phyloP scores from a whole-genome alignment of 169 alveolate genomes.

The Blepharisma undulans region DNA sequence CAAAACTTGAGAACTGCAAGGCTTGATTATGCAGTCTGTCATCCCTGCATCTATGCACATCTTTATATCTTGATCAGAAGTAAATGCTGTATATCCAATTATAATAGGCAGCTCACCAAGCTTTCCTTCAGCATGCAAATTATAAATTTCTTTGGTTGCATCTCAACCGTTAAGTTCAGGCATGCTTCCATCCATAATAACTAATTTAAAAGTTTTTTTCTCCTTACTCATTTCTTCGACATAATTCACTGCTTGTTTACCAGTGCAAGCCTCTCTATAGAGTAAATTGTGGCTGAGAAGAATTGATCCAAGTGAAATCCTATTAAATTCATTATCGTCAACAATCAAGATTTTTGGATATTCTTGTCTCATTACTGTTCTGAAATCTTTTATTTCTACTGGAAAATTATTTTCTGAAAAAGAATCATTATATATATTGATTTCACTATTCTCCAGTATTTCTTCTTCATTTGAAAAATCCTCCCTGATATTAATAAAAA shows the following conservation, averaged over 20 bases:
- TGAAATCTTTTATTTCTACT: background rate
- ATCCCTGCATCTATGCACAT: slow-evolving; percentile 17
- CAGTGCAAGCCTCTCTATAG: background rate
- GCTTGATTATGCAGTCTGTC: background rate
- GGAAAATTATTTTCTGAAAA: background rate
- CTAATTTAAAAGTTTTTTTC: background rate
- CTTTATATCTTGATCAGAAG: background rate
- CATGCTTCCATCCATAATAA: slow-evolving; percentile 34
- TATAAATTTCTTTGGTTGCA: slow-evolving; percentile 35
- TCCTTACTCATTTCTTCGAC: background rate
- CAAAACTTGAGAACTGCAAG: background rate
- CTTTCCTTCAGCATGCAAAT: background rate
- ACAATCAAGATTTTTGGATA: background rate
- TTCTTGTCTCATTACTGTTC: background rate
- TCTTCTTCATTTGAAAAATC: background rate
- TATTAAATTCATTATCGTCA: slow-evolving; percentile 6
- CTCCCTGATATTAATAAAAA: background rate
- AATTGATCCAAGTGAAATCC: background rate
- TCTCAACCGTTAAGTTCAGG: slow-evolving; percentile 38
- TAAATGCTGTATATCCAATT: slow-evolving; percentile 29
- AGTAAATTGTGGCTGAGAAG: background rate
- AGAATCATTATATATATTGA: background rate
- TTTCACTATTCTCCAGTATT: background rate
- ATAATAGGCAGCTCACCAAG: background rate
- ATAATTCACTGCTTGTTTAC: slow-evolving; percentile 5